Evolutionary conservation across 177 flowering plant genomes (phyloP).

Genomic region (Vitis hybrid): DNA sequence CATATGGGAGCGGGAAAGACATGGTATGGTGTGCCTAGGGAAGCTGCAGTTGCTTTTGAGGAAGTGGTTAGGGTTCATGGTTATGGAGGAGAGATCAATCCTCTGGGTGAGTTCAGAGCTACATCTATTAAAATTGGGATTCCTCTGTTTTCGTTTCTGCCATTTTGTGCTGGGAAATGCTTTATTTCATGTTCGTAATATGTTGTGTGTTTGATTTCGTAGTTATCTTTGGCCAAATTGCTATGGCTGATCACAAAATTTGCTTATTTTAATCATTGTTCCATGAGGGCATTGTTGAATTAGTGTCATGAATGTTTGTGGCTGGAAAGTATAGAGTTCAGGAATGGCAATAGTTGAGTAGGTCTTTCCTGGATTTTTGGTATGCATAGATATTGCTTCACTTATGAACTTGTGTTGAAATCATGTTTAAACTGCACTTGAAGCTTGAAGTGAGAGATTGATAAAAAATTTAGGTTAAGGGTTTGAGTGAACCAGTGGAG

Average conservation of each 20-base stretch:
- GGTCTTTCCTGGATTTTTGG: background rate
- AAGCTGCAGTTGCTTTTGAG: conserved; percentile 87
- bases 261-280: background rate
- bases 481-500: background rate
- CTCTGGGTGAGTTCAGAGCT: conserved; percentile 68
- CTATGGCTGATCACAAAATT: background rate
- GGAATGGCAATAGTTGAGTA: background rate
- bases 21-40: conserved; percentile 97
- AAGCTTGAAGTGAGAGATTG: background rate
- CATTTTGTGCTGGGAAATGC: background rate
- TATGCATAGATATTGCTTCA: background rate
- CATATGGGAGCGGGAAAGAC: conserved; percentile 95
- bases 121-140: background rate
- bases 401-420: background rate
- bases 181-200: background rate
- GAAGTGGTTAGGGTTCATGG: conserved; percentile 92
- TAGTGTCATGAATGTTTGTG: background rate
- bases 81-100: conserved; percentile 91
- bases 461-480: background rate
- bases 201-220: background rate
- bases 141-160: conserved; percentile 17
- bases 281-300: background rate
- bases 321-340: background rate
- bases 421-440: background rate
- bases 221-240: background rate